Evolutionary conservation across 2,329 filamentous ascomycete species (phyloP), one percentile per base, ranked within the genome.

Genomic region (Colletotrichum sidae): DNA sequence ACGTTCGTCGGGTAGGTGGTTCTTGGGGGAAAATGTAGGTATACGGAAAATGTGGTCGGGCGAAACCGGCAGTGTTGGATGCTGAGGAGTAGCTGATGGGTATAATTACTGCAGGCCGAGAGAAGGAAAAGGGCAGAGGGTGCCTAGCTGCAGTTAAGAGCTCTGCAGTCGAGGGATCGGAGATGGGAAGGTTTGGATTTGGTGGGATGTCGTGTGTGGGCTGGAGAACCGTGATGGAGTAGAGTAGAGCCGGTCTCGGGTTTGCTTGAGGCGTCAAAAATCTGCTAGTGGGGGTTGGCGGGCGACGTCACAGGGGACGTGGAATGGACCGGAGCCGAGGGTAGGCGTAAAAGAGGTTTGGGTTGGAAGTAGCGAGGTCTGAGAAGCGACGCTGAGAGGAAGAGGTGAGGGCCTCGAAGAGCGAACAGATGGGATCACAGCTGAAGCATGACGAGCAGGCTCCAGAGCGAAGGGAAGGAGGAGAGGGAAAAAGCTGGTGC

Each of bases 261-360:
- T 66, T 66, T 63, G 63, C 58, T 66, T 25, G 52, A 57, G 49
- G 42, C 53, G 58, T 66, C 63, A 66, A 66, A 66, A 66, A 63
- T 65, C 60, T 67, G 64, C 60, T 67, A 67, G 64, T 67, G 64
- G 50, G 64, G 64, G 59, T 49, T 37, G 25, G 25, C 41, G 37
- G 60, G 64, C 64, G 60, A 67, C 64, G 64, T 67, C 64, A 67
- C 64, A 67, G 53, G 49, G 42, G 37, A 53, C 53, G 49, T 47
- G 59, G 54, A 54, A 53, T 51, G 54, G 59, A 41, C 60, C 64
- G 50, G 46, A 25, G 60, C 64, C 64, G 64, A 67, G 60, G 45
- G 37, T 67, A 67, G 45, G 64, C 64, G 64, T 50, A 34, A 12
- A 35, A 34, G 33, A 34, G 54, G 25, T 45, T 59, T 55, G 49